phyloP scores from a whole-genome alignment of 495 filamentous ascomycete genomes.

The Delitschia confertaspora region DNA sequence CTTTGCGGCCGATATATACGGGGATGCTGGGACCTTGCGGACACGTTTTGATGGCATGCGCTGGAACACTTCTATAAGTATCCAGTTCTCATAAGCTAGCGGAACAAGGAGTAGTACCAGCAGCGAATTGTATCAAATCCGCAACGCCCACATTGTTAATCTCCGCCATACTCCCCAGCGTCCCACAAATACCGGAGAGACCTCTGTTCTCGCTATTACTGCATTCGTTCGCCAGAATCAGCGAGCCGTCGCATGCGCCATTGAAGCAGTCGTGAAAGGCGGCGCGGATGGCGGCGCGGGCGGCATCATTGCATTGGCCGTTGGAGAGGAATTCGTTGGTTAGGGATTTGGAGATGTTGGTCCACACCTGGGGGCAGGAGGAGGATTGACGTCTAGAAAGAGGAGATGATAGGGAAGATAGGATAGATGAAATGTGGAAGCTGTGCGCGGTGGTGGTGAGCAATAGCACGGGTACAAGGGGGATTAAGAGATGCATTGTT shows the following conservation, averaged over 20 bases:
- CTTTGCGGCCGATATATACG: conserved; percentile 25
- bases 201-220: conserved; percentile 21
- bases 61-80: conserved; percentile 10
- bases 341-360: conserved; percentile 15
- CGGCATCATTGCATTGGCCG: conserved; percentile 26
- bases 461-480: neutral
- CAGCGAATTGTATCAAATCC: conserved; percentile 30
- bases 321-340: conserved; percentile 18
- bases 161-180: conserved; percentile 9
- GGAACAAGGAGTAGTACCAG: conserved; percentile 8
- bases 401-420: neutral
- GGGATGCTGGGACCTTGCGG: conserved; percentile 21
- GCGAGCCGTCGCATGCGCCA: conserved; percentile 28
- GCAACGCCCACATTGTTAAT: conserved; percentile 23
- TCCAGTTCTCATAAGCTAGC: neutral
- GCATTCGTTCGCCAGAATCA: conserved; percentile 26
- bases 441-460: neutral
- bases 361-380: conserved; percentile 26
- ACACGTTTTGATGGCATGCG: conserved; percentile 27
- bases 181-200: conserved; percentile 8
- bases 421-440: neutral
- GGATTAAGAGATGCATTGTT: neutral
- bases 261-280: conserved; percentile 31
- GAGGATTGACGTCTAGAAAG: neutral
- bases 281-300: conserved; percentile 27